phyloP scores from a whole-genome alignment of 192 early-diverging fungal genomes.

The Physocladia obscura region DNA sequence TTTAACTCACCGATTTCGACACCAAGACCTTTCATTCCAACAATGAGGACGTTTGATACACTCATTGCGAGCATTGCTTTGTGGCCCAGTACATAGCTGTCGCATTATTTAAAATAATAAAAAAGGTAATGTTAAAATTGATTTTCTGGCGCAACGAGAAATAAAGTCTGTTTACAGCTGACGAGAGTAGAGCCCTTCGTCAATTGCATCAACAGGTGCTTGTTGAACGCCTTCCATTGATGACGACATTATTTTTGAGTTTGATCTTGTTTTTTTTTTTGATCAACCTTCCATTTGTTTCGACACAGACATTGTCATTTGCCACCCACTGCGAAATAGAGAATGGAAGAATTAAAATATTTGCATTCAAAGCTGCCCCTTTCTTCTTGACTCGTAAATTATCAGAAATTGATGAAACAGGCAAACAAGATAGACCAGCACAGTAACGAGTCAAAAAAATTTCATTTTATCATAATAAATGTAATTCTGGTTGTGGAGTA shows the following conservation, averaged over 20 bases:
- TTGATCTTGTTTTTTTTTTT: constrained; percentile 1
- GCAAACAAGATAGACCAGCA: too few relatives aligned
- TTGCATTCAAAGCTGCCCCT: too few relatives aligned
- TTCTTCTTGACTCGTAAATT: too few relatives aligned
- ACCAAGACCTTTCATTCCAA: constrained; percentile 94
- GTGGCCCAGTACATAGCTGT: constrained; percentile 62
- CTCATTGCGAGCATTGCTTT: constrained; percentile 99
- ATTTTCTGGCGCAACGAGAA: not conserved
- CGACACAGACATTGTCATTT: too few relatives aligned
- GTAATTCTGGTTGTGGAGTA: too few relatives aligned
- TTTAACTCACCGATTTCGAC: constrained; percentile 88
- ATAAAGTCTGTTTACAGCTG: constrained; percentile 78
- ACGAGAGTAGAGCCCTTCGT: constrained; percentile 97
- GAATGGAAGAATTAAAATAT: too few relatives aligned
- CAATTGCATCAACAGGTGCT: constrained; percentile 56
- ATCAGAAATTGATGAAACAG: too few relatives aligned
- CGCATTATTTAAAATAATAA: not conserved
- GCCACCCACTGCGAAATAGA: too few relatives aligned
- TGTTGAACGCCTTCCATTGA: constrained; percentile 23
- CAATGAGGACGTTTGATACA: constrained; percentile 89
- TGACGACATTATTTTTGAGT: not conserved
- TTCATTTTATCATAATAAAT: too few relatives aligned
- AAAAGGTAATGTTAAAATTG: not conserved
- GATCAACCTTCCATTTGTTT: not conserved
- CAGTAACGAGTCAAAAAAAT: too few relatives aligned